Base-by-base conservation (phyloP, 768 basidiomycete species). In the Trametes gibbosa region DNA sequence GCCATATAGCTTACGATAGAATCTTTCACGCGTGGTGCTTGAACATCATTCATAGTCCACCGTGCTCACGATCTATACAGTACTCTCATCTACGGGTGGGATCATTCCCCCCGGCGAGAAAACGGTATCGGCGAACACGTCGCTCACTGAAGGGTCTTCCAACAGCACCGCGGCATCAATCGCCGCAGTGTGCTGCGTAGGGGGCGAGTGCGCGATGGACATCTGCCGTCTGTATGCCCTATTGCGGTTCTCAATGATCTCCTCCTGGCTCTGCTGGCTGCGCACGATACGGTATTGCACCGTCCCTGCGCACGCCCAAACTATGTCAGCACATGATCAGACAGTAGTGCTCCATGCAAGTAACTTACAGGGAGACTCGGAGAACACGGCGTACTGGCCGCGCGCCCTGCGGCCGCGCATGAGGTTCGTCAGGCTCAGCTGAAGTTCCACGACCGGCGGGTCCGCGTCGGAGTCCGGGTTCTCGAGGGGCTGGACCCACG, bases 401-500 rank as follows among this genome's bases (percentile, higher is more conserved):
- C 55, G 61, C 0, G 72, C 69, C 23, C 72, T 69, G 17, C 72
- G 57, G 8, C 71, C 71, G 45, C 80, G 73, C 16, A 87, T 47
- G 63, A 73, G 81, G 67, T 74, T 86, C 35, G 63, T 66, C 27
- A 79, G 69, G 3, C 65, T 71, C n/a, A 92, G 75, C 23, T 77
- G 75, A 23, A 94, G 70, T 70, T 89, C 84, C 24, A 78, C 76
- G 27, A 90, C 79, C 1, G 85, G 84, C 39, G 67, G 64, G 13
- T 68, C 63, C 8, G 73, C 76, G 53, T 76, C 70, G 0, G 63
- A 61, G 9, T 70, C 72, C n/a, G 72, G 68, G 79, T 79, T 81
- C 16, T 80, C 76, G 2, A 70, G 72, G 17, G 87, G 90, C 68
- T 89, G 81, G 12, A 92, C 81, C 78, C 83, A 92, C 3, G 89